Base-by-base conservation (phyloP, 345 rosid species). In the Gossypium turneri region DNA sequence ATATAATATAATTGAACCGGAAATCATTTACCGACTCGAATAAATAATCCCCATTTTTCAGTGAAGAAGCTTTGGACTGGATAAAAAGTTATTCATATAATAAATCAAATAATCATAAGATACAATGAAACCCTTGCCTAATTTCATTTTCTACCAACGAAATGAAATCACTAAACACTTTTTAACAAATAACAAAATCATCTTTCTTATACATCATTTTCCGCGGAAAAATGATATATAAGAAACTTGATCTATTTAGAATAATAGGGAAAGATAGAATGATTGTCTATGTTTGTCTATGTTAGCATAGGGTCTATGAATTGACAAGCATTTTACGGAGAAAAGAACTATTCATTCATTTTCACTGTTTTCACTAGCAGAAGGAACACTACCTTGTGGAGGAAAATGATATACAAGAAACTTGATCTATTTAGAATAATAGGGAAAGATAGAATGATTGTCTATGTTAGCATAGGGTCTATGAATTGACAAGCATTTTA, bases 351-450 rank as follows among this genome's bases (percentile, higher is more conserved):
- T 44, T 81, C 50, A 74, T 56, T 79, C 84, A 12, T 67, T 48
- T 73, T 71, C 82, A 67, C 61, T 45, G 44, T 67, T 75, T 52
- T 74, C 84, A 64, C 77, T 76, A 19, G 76, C 79, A 69, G 56
- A 59, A 22, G 44, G 53, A 19, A 83, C 76, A 2, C 5, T 68
- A 24, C 34, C 73, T 50, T 16, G 73, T 66, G 58, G 78, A 75
- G n/a, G n/a, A n/a, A 47, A 47, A 11, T 47, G 16, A 47, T 12
- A 4, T 1, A 52, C 17, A 15, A 52, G 19, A 52, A 52, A 52
- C 57, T 52, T 16, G 8, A 52, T 16, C 57, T 52, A 17, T 52
- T 6, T 52, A 52, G 57, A 52, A 52, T 52, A 3, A 52, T n/a
- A 52, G 57, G 57, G 8, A 7, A 52, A 47, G 12, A 10, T 9